These are phyloP conservation scores for Didymella lethalis DNA, from an alignment of 2,329 filamentous ascomycete genomes.

Conservation along the genomic window DNA sequence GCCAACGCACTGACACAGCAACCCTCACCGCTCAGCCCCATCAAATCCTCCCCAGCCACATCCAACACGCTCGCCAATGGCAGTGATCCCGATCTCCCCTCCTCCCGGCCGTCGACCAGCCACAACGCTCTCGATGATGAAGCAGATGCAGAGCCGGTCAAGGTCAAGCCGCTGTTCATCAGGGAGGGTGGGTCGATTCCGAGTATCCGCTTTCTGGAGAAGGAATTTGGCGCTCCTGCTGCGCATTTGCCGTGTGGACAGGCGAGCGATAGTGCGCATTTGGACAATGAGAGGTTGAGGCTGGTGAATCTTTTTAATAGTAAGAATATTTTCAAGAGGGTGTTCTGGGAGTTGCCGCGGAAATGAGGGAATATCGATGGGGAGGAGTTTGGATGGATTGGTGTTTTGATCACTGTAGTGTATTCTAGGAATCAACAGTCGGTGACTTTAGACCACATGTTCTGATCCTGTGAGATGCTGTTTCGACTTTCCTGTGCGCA, in stretches of 20 bases:
- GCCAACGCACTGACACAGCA: constrained; percentile 3
- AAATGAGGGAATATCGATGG: neutral
- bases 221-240: constrained; percentile 89
- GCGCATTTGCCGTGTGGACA: constrained; percentile 94
- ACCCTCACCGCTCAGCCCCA: constrained; percentile 20
- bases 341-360: constrained; percentile 72
- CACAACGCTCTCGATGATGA: neutral
- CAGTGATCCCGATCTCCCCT: constrained; percentile 23
- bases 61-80: constrained; percentile 60
- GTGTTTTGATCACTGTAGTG: too few relatives aligned
- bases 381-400: too few relatives aligned
- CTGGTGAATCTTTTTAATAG: constrained; percentile 89
- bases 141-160: neutral
- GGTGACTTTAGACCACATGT: too few relatives aligned
- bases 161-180: constrained; percentile 81
- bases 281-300: constrained; percentile 93
- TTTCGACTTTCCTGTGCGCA: too few relatives aligned
- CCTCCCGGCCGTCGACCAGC: neutral
- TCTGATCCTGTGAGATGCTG: too few relatives aligned
- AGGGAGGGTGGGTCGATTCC: constrained; percentile 95
- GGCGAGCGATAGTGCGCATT: constrained; percentile 89
- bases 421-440: too few relatives aligned
- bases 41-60: constrained; percentile 55
- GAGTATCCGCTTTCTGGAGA: constrained; percentile 91
- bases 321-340: constrained; percentile 85